These are phyloP conservation scores for Petunia axillaris DNA, from an alignment of 257 asterid species.

Conservation along the genomic window DNA sequence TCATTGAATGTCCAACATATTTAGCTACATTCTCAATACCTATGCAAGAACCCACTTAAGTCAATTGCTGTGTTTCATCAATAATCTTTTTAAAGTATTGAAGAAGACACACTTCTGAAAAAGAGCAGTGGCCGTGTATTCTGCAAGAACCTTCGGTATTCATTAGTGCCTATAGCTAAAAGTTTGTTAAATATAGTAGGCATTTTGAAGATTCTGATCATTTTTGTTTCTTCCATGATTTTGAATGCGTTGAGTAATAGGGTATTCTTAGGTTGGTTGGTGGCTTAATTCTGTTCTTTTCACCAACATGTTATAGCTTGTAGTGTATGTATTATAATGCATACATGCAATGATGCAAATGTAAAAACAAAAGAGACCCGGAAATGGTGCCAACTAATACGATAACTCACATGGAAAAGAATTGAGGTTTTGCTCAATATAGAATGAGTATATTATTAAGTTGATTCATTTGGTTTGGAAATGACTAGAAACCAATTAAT, in stretches of 20 bases:
- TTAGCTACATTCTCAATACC: conserved; percentile 32
- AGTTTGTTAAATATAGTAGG: background rate
- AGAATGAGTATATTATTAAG: no score
- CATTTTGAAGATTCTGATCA: background rate
- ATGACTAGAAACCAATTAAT: background rate
- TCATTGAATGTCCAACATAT: conserved; percentile 29
- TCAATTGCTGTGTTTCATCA: conserved; percentile 50
- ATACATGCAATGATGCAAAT: no score
- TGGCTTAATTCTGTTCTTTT: background rate
- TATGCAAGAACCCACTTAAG: conserved; percentile 39
- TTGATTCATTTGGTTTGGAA: background rate
- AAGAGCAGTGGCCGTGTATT: conserved; percentile 38
- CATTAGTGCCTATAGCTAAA: background rate
- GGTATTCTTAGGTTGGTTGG: background rate
- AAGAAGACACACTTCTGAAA: conserved; percentile 13
- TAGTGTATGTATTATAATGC: background rate
- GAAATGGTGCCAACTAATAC: no score
- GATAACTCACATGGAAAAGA: no score
- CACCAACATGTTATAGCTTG: background rate
- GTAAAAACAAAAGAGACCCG: no score
- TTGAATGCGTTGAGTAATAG: background rate
- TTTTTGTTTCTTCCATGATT: background rate
- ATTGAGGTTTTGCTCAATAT: no score
- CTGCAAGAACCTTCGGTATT: conserved; percentile 34
- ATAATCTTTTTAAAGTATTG: conserved; percentile 33